Evolutionary conservation across 1,139 yeast genomes (phyloP).

Genomic region (Saccharomyces hybrid): DNA sequence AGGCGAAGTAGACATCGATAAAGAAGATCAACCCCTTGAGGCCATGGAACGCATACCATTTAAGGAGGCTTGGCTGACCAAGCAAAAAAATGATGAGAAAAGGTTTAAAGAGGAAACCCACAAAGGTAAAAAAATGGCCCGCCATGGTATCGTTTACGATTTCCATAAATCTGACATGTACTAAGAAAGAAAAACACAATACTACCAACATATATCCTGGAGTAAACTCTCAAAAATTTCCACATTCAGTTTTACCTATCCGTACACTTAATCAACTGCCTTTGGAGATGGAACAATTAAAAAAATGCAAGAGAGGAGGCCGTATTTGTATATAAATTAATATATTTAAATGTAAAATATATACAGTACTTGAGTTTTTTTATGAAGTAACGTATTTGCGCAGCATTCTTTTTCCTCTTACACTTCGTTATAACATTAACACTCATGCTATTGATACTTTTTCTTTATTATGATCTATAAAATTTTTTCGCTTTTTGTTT

Average conservation of each 20-base stretch:
- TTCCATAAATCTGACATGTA: slow-evolving; percentile 47
- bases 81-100: slow-evolving; percentile 34
- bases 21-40: slow-evolving; percentile 65
- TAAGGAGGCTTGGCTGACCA: slow-evolving; percentile 48
- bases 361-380: neutral
- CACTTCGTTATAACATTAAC: neutral
- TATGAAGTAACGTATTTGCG: neutral
- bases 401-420: neutral
- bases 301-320: neutral
- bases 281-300: neutral
- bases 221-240: neutral
- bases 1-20: slow-evolving; percentile 89
- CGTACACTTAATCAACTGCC: neutral
- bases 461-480: neutral
- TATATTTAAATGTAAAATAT: neutral
- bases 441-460: neutral
- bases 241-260: neutral
- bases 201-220: neutral
- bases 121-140: slow-evolving; percentile 42
- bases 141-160: slow-evolving; percentile 51
- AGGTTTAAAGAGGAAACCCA: slow-evolving; percentile 39
- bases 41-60: slow-evolving; percentile 52
- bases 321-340: slow-evolving; percentile 1
- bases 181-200: slow-evolving; percentile 21
- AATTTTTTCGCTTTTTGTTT: neutral